Percentiles rank a stretch among this genome's conserved stretches.
Evolutionary conservation across 441 rosid species (phyloP).

Genomic region (Syzygium syzygioides): DNA sequence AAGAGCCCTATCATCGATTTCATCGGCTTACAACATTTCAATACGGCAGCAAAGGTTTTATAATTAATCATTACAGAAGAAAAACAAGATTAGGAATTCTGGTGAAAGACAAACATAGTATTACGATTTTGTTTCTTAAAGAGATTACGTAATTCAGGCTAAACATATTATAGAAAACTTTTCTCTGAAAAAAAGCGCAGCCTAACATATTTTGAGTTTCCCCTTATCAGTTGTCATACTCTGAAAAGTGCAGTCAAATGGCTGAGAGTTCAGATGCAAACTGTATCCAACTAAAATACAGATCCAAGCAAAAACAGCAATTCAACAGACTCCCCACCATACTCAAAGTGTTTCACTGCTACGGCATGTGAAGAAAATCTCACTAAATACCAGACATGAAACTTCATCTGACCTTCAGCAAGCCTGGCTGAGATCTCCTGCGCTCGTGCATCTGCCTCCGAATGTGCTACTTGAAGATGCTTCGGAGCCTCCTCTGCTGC

Average conservation of each 20-base stretch:
- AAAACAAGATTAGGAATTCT: not conserved
- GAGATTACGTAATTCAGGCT: not conserved
- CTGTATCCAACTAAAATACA: not conserved
- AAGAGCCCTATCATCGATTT: not conserved
- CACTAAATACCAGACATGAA: not conserved
- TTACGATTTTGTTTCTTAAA: not conserved
- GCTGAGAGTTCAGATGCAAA: not conserved
- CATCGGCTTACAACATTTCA: not conserved
- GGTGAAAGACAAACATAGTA: not conserved
- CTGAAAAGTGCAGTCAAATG: not conserved
- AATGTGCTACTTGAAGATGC: conserved; percentile 65
- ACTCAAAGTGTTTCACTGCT: not conserved
- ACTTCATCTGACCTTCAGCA: conserved; percentile 56
- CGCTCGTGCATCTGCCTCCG: conserved; percentile 81
- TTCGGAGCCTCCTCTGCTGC: conserved; percentile 87
- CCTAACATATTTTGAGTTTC: not conserved
- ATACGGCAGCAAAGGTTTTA: not conserved
- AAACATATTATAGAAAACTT: not conserved
- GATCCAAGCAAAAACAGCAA: not conserved
- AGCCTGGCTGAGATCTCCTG: conserved; percentile 60
- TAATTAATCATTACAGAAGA: not conserved
- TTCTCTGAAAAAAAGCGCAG: not conserved
- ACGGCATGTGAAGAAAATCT: not conserved
- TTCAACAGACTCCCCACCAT: not conserved
- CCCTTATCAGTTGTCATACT: not conserved